Evolutionary conservation across 306 rosid species (phyloP), one percentile per base, ranked within the genome.

Genomic region (Ormosia emarginata): DNA sequence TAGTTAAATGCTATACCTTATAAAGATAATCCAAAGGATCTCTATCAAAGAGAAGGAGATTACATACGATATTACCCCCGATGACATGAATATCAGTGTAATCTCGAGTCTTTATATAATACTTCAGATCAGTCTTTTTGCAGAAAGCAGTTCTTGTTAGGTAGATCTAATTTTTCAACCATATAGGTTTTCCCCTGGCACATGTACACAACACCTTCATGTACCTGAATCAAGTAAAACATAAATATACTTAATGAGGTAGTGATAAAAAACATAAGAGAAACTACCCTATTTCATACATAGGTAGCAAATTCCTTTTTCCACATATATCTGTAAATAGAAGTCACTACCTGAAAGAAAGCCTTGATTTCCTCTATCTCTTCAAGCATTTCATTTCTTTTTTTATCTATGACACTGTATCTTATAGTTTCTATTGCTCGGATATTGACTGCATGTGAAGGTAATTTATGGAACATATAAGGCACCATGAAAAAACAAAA

Each of bases 281-380:
- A 77, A 80, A 71, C 70, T 29, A 71, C 30, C 41, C 24, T 64
- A 17, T 59, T 43, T 71, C 53, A 79, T 49, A 15, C 52, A 75
- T 40, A 76, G 50, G 47, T 30, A 73, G 32, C 50, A 34, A 34
- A 63, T 4, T 56, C 78, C 52, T 2, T 18, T 69, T 61, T 59
- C 40, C 37, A 59, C 24, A 61, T 32, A 55, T 73, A 77, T 40
- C 34, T 13, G n/a, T 7, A 52, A 32, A 55, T 34, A 61, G 30
- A 68, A 56, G 75, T 81, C 64, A 47, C 57, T 50, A 95, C 99
- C 97, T 91, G 99, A 86, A 93, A 93, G 88, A 95, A 95, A 83
- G 93, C 97, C 87, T 71, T 93, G 95, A 97, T 93, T 88, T 95
- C 99, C 87, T 95, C 99, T 63, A 95, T 89, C 90, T 95, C 99